Conservation (phyloP, 2,329 filamentous ascomycete species). For the Cladophialophora chaetospira region DNA sequence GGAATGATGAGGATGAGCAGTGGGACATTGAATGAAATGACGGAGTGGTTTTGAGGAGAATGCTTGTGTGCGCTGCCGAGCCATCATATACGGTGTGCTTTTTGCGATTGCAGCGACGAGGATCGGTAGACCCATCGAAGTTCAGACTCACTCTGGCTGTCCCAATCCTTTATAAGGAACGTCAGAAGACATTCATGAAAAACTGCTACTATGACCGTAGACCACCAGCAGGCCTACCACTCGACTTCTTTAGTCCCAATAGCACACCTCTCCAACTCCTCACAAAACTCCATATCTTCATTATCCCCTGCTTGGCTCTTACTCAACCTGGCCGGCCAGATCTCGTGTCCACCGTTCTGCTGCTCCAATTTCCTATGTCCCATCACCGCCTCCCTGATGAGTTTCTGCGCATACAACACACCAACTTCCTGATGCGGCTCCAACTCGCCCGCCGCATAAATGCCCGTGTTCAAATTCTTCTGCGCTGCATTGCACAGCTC, state of each 20-base stretch:
- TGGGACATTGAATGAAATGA: constrained; percentile 27
- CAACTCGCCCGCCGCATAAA: constrained; percentile 45
- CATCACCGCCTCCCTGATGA: not conserved
- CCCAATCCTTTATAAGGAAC: too few relatives aligned
- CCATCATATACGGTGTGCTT: not conserved
- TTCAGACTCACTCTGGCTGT: too few relatives aligned
- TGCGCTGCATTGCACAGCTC: constrained; percentile 61
- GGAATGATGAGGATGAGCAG: constrained; percentile 22
- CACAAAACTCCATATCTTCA: not conserved
- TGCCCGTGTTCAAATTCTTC: constrained; percentile 61
- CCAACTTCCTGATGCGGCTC: not conserved
- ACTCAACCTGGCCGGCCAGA: not conserved
- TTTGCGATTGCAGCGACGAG: not conserved
- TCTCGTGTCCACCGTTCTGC: not conserved
- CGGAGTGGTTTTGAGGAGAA: too few relatives aligned
- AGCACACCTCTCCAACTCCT: not conserved
- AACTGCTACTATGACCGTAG: too few relatives aligned
- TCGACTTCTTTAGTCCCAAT: too few relatives aligned
- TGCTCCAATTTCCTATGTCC: not conserved
- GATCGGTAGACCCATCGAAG: too few relatives aligned
- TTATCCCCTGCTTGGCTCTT: not conserved
- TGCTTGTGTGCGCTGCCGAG: not conserved
- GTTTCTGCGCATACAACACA: not conserved
- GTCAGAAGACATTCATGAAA: too few relatives aligned
- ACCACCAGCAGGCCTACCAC: too few relatives aligned